Evolutionary conservation across 805 yeast genomes (phyloP).

Genomic region (Sugiyamaella marilandica): DNA sequence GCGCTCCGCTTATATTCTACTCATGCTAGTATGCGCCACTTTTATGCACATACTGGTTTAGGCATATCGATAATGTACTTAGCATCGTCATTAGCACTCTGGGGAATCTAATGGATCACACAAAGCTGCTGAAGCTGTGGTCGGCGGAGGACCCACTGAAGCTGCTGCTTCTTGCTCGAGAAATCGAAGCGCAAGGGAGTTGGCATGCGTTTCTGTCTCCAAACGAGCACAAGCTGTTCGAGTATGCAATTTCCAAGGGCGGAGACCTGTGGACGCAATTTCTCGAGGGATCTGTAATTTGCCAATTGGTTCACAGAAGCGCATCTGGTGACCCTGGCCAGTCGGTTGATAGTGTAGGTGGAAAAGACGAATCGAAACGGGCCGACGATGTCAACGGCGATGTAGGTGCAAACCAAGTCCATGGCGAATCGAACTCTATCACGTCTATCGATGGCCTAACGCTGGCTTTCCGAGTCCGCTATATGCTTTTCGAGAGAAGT

Average conservation of each 20-base stretch:
- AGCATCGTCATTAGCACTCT: not conserved
- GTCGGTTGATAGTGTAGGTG: not conserved
- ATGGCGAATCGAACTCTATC: not conserved
- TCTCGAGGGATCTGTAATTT: conserved; percentile 27
- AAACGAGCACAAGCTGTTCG: conserved; percentile 36
- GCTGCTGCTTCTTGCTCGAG: conserved; percentile 22
- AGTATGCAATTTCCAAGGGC: conserved; percentile 29
- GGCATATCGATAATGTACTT: not conserved
- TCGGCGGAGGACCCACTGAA: conserved; percentile 16
- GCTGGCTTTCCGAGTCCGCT: conserved; percentile 37
- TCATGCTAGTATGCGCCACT: not conserved
- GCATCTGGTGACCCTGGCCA: not conserved
- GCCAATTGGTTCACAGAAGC: conserved; percentile 18
- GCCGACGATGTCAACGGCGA: not conserved
- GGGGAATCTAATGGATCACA: conserved; percentile 3
- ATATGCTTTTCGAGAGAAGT: conserved; percentile 37
- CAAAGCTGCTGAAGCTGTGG: conserved; percentile 19
- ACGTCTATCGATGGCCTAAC: conserved; percentile 30
- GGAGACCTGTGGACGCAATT: conserved; percentile 33
- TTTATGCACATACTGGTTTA: not conserved
- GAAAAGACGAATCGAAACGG: not conserved
- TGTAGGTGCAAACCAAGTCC: not conserved
- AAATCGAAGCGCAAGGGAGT: conserved; percentile 26
- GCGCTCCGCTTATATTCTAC: not conserved
- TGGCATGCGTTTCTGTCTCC: conserved; percentile 36